Evolutionary conservation across 2,329 filamentous ascomycete species (phyloP).

Genomic region (Colletotrichum trifolii): DNA sequence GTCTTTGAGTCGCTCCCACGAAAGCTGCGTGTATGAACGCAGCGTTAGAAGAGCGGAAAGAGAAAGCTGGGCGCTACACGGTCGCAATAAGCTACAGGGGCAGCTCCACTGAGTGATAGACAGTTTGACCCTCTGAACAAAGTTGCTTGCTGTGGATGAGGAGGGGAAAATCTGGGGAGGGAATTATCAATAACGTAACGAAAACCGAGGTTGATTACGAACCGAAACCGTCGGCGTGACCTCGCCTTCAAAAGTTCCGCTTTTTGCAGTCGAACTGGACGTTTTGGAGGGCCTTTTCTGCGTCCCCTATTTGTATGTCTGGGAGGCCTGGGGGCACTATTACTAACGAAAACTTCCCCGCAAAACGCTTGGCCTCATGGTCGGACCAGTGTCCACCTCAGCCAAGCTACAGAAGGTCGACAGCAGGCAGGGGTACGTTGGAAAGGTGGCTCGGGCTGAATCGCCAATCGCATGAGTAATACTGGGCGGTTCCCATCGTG

Average conservation of each 20-base stretch:
- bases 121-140: slow-evolving; percentile 28
- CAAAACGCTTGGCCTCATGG: slow-evolving; percentile 1
- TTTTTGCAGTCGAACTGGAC: slow-evolving; percentile 9
- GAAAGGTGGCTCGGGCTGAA: slow-evolving; percentile 21
- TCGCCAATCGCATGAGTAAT: slow-evolving; percentile 25
- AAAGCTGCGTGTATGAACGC: neutral
- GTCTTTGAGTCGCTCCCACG: neutral
- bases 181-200: slow-evolving; percentile 31
- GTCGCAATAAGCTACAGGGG: slow-evolving; percentile 16
- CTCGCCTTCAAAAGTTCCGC: slow-evolving; percentile 26
- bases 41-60: neutral
- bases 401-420: slow-evolving; percentile 3
- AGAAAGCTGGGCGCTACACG: neutral
- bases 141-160: slow-evolving; percentile 31
- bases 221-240: neutral
- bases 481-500: slow-evolving; percentile 16
- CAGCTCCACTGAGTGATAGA: slow-evolving; percentile 21
- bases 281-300: slow-evolving; percentile 10
- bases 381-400: neutral
- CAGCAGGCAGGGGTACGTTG: neutral
- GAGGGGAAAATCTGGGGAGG: slow-evolving; percentile 30
- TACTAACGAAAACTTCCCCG: slow-evolving; percentile 21
- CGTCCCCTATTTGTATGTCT: neutral
- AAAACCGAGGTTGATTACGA: slow-evolving; percentile 10
- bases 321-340: slow-evolving; percentile 5